Evolutionary conservation across 2,329 filamentous ascomycete species (phyloP), one percentile per base, ranked within the genome.

Genomic region (Periconia digitata): DNA sequence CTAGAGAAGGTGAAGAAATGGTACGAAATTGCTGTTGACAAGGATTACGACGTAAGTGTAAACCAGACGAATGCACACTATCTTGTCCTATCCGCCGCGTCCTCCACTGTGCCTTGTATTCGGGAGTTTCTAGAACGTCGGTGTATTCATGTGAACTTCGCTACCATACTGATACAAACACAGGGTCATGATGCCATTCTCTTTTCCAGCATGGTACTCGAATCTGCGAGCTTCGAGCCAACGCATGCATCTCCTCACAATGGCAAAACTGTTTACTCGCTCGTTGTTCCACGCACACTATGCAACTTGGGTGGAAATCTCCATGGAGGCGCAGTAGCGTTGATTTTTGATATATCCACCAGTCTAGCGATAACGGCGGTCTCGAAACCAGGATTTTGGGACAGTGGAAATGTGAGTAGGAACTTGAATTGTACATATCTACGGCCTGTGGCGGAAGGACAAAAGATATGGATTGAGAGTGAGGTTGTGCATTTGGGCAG

Each of bases 281-380:
- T 82, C 50, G 65, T 57, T 3, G 74, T 80, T 15, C 70, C 74
- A 8, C 57, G 60, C 10, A 61, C 65, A 40, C 74, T 80, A 44
- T 72, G 74, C 51, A 82, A 82, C 60, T 59, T 72, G 38, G 69
- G 71, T 24, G 72, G 72, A 1, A 77, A 75, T 24, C 71, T 83
- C 53, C 80, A 83, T 57, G 80, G 80, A 17, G 79, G 79, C 6
- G 79, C 78, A 2, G 78, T 78, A 2, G 75, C 77, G 0, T 66
- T 79, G 5, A 77, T 82, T 37, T 80, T 81, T 50, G 82, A 85
- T 57, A 78, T 83, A 65, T 73, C 75, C 46, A 79, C 76, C 1
- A 74, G 70, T 6, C 61, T 74, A 7, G 66, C 73, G 6, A 62
- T 75, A 15, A 56, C 51, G 6, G 60, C 66, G 3, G 56, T 60